These are phyloP conservation scores for Solanum peruvianum DNA, from an alignment of 257 asterid genomes.

Conservation along the genomic window DNA sequence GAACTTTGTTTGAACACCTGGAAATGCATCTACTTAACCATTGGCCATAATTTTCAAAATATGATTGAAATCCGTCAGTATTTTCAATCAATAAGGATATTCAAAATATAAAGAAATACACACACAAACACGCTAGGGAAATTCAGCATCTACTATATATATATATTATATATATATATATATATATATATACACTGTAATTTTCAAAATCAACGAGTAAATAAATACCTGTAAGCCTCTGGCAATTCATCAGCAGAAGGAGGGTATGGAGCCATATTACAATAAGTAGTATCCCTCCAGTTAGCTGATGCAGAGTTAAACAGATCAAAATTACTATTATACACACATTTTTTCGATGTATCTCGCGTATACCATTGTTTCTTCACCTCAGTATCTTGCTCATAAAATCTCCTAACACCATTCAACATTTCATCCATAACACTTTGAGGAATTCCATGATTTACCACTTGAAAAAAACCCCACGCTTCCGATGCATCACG, in stretches of 20 bases:
- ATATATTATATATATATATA: neutral
- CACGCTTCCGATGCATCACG: conserved; percentile 24
- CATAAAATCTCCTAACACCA: conserved; percentile 13
- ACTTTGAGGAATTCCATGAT: conserved; percentile 20
- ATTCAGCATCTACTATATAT: neutral
- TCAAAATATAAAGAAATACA: neutral
- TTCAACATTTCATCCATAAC: conserved; percentile 16
- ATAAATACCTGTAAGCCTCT: neutral
- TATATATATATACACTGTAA: neutral
- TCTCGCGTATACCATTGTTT: neutral
- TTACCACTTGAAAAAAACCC: conserved; percentile 46
- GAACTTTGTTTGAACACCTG: neutral
- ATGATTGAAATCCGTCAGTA: neutral
- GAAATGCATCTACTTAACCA: neutral
- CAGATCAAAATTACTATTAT: neutral
- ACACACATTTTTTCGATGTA: neutral
- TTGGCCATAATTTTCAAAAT: neutral
- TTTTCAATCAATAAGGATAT: neutral
- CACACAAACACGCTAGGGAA: neutral
- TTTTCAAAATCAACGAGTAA: neutral
- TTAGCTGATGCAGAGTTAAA: neutral
- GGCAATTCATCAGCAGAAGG: conserved; percentile 1
- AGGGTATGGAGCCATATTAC: neutral
- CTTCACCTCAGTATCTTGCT: neutral
- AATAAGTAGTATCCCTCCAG: conserved; percentile 5